These are phyloP conservation scores for Lindgomyces ingoldianus DNA, from an alignment of 495 filamentous ascomycete species.

Conservation along the genomic window DNA sequence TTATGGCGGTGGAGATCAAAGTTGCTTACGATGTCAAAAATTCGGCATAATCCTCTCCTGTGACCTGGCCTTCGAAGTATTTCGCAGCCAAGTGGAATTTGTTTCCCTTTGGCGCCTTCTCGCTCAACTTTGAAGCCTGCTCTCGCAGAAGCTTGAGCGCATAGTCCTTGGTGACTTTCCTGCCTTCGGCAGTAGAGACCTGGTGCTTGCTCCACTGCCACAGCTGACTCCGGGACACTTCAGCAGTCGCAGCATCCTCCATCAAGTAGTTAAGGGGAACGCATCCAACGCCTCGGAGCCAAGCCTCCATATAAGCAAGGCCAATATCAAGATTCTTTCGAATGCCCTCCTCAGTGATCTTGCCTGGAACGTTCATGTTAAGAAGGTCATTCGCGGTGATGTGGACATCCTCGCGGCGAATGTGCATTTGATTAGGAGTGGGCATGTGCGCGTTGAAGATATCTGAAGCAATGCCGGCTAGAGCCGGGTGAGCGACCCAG, in stretches of 20 bases:
- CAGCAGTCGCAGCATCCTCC: constrained; percentile 97
- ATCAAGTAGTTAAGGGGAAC: constrained; percentile 99
- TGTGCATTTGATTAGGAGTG: constrained; percentile 93
- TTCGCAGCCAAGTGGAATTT: constrained; percentile 87
- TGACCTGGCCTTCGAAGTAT: constrained; percentile 91
- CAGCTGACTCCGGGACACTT: constrained; percentile 87
- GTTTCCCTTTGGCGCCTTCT: constrained; percentile 82
- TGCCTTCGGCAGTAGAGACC: constrained; percentile 82
- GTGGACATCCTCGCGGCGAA: constrained; percentile 84
- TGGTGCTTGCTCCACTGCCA: constrained; percentile 96
- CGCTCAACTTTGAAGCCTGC: constrained; percentile 72
- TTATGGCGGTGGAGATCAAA: background rate
- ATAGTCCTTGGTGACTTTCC: constrained; percentile 89
- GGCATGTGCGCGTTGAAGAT: constrained; percentile 99
- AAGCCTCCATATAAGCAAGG: constrained; percentile 97
- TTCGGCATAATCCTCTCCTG: constrained; percentile 95
- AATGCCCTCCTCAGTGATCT: constrained; percentile 93
- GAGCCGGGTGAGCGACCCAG: constrained; percentile 96
- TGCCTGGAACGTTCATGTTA: constrained; percentile 96
- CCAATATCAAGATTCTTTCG: constrained; percentile 98
- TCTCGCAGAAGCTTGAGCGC: constrained; percentile 84
- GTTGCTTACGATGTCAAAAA: constrained; percentile 79
- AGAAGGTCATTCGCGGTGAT: constrained; percentile 88
- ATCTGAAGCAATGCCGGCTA: constrained; percentile 84
- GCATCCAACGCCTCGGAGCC: constrained; percentile 91